Evolutionary conservation across 352 stramenopile species (phyloP).

Genomic region (Poterioochromonas sp.): DNA sequence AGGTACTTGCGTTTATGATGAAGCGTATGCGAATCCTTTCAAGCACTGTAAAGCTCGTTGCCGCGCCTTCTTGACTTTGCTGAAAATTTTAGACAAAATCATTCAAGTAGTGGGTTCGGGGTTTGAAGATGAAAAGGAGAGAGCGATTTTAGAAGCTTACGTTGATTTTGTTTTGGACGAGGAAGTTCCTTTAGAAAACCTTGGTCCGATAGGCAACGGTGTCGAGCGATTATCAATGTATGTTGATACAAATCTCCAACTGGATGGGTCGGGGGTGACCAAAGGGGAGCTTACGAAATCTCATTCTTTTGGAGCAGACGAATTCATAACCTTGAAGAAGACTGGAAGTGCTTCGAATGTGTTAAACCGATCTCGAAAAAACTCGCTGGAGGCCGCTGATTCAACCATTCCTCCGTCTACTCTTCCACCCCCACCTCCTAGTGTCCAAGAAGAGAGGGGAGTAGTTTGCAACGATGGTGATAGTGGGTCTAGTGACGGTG

Average conservation of each 20-base stretch:
- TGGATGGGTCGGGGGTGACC: neutral
- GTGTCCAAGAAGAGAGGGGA: too few species aligned
- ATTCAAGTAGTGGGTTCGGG: neutral
- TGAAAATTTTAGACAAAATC: neutral
- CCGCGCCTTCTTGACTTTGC: neutral
- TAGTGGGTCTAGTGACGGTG: too few species aligned
- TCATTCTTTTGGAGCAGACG: too few species aligned
- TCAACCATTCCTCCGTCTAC: too few species aligned
- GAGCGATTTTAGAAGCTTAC: neutral
- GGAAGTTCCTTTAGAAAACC: neutral
- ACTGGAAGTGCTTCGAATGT: too few species aligned
- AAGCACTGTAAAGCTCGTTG: neutral
- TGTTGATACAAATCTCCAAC: neutral
- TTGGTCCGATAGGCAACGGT: neutral
- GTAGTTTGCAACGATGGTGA: too few species aligned
- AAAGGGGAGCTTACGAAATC: too few species aligned
- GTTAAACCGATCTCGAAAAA: too few species aligned
- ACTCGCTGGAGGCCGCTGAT: too few species aligned
- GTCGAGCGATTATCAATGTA: neutral
- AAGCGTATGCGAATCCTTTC: neutral
- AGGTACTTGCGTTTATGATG: constrained; percentile 10
- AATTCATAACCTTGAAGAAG: too few species aligned
- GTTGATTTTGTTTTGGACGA: constrained; percentile 23
- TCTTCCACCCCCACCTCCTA: too few species aligned
- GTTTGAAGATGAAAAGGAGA: neutral